Evolutionary conservation across 1,139 yeast species (phyloP).

Genomic region (Candida frijolesensis): DNA sequence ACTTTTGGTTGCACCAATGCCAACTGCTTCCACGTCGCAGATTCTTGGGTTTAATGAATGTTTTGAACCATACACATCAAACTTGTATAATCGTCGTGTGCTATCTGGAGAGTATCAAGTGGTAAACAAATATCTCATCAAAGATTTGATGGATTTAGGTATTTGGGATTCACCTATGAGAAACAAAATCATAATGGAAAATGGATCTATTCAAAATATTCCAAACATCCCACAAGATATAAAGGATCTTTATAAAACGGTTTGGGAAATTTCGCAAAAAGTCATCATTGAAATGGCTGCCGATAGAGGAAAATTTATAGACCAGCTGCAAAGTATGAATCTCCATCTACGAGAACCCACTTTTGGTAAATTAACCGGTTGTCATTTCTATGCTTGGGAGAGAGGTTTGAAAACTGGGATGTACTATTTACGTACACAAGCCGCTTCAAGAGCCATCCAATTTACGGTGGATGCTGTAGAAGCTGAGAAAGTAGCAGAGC

Average conservation of each 20-base stretch:
- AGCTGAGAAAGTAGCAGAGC: constrained; percentile 23
- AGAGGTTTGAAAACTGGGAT: constrained; percentile 97
- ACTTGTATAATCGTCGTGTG: constrained; percentile 84
- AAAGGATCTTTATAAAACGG: constrained; percentile 84
- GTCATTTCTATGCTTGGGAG: constrained; percentile 98
- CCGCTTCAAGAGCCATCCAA: constrained; percentile 92
- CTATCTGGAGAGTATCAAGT: constrained; percentile 88
- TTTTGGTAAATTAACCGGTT: constrained; percentile 90
- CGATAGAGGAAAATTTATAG: constrained; percentile 90
- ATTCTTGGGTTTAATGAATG: constrained; percentile 88
- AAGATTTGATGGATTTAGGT: constrained; percentile 81
- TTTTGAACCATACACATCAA: constrained; percentile 89
- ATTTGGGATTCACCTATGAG: constrained; percentile 83
- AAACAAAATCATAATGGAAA: constrained; percentile 72
- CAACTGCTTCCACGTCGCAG: constrained; percentile 92
- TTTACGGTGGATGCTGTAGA: constrained; percentile 67
- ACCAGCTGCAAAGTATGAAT: constrained; percentile 92
- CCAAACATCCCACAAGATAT: constrained; percentile 76
- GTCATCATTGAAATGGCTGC: constrained; percentile 93
- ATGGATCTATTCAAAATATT: constrained; percentile 85
- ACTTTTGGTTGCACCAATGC: constrained; percentile 88
- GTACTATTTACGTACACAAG: constrained; percentile 95
- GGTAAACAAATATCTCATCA: constrained; percentile 79
- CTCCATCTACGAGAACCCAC: constrained; percentile 85
- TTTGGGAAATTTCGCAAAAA: constrained; percentile 95